A percentile compares a stretch with the other conserved stretches of the same genome.
phyloP scores from a whole-genome alignment of 163 green algal species.

The Chlorella variabilis region DNA sequence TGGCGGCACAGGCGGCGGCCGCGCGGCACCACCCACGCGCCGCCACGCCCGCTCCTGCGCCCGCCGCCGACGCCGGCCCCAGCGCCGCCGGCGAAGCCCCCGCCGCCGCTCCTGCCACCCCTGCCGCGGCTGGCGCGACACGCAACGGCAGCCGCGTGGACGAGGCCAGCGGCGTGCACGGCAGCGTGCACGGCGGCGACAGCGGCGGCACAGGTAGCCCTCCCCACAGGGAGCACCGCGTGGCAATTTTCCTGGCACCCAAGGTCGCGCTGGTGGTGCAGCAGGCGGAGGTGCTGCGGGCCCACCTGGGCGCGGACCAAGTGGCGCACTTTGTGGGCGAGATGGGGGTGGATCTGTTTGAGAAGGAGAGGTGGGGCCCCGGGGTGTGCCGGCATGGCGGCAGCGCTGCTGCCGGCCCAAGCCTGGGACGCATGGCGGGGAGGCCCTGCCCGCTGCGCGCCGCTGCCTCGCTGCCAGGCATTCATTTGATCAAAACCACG shows the following conservation, averaged over 20 bases:
- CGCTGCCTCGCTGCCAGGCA: too few species aligned
- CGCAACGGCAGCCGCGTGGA: too few species aligned
- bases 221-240: conserved; percentile 30
- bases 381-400: too few species aligned
- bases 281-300: conserved; percentile 58
- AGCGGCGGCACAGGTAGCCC: too few species aligned
- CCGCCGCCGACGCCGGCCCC: background rate
- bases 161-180: background rate
- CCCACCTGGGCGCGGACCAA: conserved; percentile 44
- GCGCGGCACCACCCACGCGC: too few species aligned
- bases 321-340: conserved; percentile 52
- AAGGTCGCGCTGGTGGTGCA: conserved; percentile 63
- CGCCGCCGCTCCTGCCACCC: background rate
- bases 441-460: too few species aligned
- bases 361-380: conserved; percentile 2
- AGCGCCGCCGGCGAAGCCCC: too few species aligned
- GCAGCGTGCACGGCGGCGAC: background rate
- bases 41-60: background rate
- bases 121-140: too few species aligned
- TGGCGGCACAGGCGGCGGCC: background rate
- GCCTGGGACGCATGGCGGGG: too few species aligned
- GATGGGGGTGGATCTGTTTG: conserved; percentile 57
- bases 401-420: too few species aligned
- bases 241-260: conserved; percentile 62
- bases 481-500: too few species aligned